Evolutionary conservation across 2,329 filamentous ascomycete species (phyloP), one percentile per base, ranked within the genome.

Genomic region (Orbilia blumenaviensis): DNA sequence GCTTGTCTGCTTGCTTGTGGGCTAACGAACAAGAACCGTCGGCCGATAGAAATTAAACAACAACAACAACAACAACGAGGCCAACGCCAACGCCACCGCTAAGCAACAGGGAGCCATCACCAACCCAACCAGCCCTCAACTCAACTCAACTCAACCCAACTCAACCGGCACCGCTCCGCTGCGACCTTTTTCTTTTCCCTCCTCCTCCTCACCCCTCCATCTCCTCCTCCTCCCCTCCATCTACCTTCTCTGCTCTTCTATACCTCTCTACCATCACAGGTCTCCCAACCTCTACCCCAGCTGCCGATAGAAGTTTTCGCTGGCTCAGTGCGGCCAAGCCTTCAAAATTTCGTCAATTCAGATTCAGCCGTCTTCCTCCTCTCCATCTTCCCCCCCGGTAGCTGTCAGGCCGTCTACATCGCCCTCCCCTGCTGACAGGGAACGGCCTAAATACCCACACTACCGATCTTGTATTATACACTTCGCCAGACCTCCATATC

Each of bases 331-430:
- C 64, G 46, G 58, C 64, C 60, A 68, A 54, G 48, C 46, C 72
- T 76, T 76, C 72, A 76, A 76, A 69, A 76, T 76, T 76, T 76
- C 72, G 64, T 56, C 72, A 34, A 58, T 66, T 66, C 72, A 66
- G 72, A 54, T 63, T 38, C 72, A 69, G 29, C 46, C 56, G 14
- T 46, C 63, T 38, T 56, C 56, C 27, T 48, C 63, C 27, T 34
- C 69, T 32, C 41, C 69, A 10, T 66, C 69, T 29, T 62, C 62
- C 36, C 54, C 69, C 29, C 52, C 32, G 52, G 52, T 38, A 56
- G 44, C 69, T 29, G 42, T 46, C 52, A 34, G 58, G 36, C 29
- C 32, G 34, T 74, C 62, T 46, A 52, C 64, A 44, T 66, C 64
- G 12, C 68, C 64, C 52, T 44, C 64, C 72, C 58, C 64, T 52